phyloP scores from a whole-genome alignment of 1,284 basidiomycete genomes.

The Thelephora terrestris region DNA sequence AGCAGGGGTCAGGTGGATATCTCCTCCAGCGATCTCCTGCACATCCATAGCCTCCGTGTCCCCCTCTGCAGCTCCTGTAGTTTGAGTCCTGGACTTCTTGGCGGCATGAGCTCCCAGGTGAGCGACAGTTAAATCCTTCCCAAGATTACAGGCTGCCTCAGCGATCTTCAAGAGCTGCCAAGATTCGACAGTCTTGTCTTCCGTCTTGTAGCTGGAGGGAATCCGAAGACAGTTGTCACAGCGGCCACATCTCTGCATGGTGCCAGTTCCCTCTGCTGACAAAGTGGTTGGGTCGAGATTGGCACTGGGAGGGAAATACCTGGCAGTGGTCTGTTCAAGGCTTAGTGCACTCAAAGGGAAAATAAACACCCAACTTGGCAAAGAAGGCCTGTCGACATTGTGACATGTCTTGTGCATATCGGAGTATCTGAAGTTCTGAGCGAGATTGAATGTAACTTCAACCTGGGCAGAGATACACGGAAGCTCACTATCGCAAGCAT shows the following conservation, averaged over 20 bases:
- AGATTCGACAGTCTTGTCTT: slow-evolving; percentile 61
- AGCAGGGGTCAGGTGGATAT: slow-evolving; percentile 53
- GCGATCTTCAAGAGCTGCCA: slow-evolving; percentile 70
- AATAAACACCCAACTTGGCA: slow-evolving; percentile 40
- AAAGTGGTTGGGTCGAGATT: slow-evolving; percentile 63
- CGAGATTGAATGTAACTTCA: slow-evolving; percentile 4
- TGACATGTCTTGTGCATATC: slow-evolving; percentile 61
- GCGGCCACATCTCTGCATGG: slow-evolving; percentile 64
- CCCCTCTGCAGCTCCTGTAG: no score
- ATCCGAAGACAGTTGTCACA: slow-evolving; percentile 86
- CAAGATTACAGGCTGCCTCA: slow-evolving; percentile 34
- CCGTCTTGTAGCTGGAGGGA: slow-evolving; percentile 36
- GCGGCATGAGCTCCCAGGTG: slow-evolving; percentile 56
- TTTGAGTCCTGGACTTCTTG: no score
- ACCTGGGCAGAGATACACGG: background rate
- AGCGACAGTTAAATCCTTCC: slow-evolving; percentile 60
- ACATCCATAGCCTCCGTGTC: slow-evolving; percentile 67
- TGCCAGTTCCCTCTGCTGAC: slow-evolving; percentile 52
- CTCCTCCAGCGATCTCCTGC: slow-evolving; percentile 48
- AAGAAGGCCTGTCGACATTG: slow-evolving; percentile 65
- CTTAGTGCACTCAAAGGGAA: slow-evolving; percentile 1
- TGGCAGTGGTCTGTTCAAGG: slow-evolving; percentile 19
- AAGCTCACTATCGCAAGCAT: slow-evolving; percentile 45
- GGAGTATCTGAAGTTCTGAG: slow-evolving; percentile 69
- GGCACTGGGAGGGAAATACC: slow-evolving; percentile 74